These are phyloP conservation scores for Venturia carpophila DNA, from an alignment of 2,329 filamentous ascomycete genomes.

Conservation along the genomic window DNA sequence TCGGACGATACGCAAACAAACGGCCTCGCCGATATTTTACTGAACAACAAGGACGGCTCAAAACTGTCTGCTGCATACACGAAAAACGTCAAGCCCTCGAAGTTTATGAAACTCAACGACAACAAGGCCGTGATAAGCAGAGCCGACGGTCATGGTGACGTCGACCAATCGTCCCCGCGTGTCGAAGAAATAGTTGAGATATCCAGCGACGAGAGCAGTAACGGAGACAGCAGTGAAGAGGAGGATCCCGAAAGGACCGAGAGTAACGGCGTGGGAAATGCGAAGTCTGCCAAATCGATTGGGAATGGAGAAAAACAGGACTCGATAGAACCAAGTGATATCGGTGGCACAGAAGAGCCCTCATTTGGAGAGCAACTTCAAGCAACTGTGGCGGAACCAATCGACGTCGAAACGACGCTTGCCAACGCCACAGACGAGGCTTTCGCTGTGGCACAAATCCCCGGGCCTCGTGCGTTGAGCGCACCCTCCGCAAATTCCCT, in stretches of 20 bases:
- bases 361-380: conserved; percentile 78
- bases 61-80: conserved; percentile 40
- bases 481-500: conserved; percentile 56
- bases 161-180: conserved; percentile 28
- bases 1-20: conserved; percentile 24
- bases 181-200: conserved; percentile 38
- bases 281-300: conserved; percentile 28
- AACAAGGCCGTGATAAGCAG: conserved; percentile 47
- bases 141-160: conserved; percentile 36
- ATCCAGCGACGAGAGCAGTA: conserved; percentile 35
- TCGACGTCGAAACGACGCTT: conserved; percentile 62
- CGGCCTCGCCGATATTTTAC: conserved; percentile 28
- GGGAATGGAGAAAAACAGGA: conserved; percentile 21
- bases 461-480: background rate
- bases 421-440: conserved; percentile 35
- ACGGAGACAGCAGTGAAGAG: conserved; percentile 26
- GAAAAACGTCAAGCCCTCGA: conserved; percentile 45
- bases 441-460: conserved; percentile 11
- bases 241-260: conserved; percentile 22
- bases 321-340: conserved; percentile 22
- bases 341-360: conserved; percentile 46
- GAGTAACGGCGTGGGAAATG: conserved; percentile 23
- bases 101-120: conserved; percentile 50
- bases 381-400: conserved; percentile 58
- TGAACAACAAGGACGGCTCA: conserved; percentile 25